A percentile compares a stretch with the other conserved stretches of the same genome.
Conservation (phyloP, 306 rosid species). For the Malus fusca region DNA sequence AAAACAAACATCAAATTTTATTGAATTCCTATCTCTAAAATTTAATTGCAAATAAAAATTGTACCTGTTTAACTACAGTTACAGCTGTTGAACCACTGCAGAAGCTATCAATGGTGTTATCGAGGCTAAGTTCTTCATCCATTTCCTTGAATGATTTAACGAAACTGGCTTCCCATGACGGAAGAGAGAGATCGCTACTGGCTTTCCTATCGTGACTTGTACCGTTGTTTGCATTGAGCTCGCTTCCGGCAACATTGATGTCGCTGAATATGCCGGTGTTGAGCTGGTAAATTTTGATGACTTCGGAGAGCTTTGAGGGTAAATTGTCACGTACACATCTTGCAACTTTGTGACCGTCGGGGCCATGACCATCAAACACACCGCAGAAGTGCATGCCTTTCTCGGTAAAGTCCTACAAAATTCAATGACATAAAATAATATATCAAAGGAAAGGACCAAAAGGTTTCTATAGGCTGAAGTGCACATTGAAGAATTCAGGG, state of each 20-base stretch:
- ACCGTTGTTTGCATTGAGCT: neutral
- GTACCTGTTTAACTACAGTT: constrained; percentile 72
- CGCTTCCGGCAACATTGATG: constrained; percentile 4
- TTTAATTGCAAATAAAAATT: neutral
- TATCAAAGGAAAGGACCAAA: too few species aligned
- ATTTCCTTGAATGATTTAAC: constrained; percentile 53
- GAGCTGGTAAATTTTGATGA: constrained; percentile 43
- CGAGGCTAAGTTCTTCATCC: constrained; percentile 52
- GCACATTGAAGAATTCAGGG: neutral
- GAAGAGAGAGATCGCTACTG: constrained; percentile 27
- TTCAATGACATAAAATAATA: neutral
- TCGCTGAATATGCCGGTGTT: constrained; percentile 14
- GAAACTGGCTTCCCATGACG: constrained; percentile 68
- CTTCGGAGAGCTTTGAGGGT: constrained; percentile 63
- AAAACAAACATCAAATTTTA: neutral
- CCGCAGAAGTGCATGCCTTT: constrained; percentile 63
- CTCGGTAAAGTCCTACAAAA: constrained; percentile 48
- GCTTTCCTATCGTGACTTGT: neutral
- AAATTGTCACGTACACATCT: constrained; percentile 53
- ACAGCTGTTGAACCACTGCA: constrained; percentile 92
- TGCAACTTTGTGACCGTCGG: constrained; percentile 68
- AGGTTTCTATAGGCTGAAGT: neutral
- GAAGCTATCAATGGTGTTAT: constrained; percentile 56
- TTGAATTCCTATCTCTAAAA: neutral
- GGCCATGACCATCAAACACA: constrained; percentile 97